phyloP scores from a whole-genome alignment of 169 alveolate species.

The Cryptosporidium baileyi region DNA sequence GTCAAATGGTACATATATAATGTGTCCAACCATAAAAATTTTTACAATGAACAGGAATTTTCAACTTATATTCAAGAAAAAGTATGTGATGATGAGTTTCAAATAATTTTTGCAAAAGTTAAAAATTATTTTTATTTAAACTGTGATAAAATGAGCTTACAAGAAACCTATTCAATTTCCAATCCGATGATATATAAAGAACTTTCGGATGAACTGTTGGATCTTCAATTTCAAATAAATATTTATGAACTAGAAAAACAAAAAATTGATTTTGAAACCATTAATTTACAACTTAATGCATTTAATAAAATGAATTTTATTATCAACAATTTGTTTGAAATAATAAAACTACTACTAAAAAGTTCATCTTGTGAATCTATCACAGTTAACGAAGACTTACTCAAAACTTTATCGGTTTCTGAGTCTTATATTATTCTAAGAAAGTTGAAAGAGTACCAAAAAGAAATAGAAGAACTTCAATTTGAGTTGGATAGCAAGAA shows the following conservation, averaged over 20 bases:
- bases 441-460: neutral
- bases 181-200: neutral
- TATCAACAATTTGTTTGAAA: neutral
- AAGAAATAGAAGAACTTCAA: conserved; percentile 1
- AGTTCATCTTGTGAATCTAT: neutral
- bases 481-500: conserved; percentile 1
- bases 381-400: neutral
- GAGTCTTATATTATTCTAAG: conserved; percentile 1
- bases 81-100: no score
- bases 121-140: no score
- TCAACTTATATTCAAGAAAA: no score
- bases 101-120: no score
- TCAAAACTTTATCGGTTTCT: neutral
- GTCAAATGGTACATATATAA: no score
- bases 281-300: neutral
- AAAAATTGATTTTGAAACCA: neutral
- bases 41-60: no score
- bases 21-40: no score
- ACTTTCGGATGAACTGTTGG: neutral
- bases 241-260: conserved; percentile 3
- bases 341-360: neutral
- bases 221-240: conserved; percentile 9
- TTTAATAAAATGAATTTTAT: neutral
- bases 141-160: no score
- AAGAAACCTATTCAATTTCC: no score